Conservation (phyloP, 805 yeast genomes). For the Saccharomyces eubayanus region DNA sequence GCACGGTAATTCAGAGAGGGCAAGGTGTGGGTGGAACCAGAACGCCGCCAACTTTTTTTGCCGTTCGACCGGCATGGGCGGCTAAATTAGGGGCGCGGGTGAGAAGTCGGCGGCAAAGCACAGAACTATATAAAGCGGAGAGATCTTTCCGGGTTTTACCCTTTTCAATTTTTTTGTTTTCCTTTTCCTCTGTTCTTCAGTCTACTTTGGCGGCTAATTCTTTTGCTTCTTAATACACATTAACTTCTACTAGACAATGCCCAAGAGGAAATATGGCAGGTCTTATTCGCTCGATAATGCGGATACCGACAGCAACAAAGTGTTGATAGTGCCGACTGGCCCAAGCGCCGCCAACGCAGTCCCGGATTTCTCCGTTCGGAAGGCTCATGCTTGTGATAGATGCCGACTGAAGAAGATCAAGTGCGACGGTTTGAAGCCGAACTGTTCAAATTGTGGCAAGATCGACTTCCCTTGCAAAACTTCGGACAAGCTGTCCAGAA, state of each 20-base stretch:
- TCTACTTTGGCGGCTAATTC: neutral
- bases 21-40: neutral
- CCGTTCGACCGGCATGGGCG: neutral
- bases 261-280: slow-evolving; percentile 17
- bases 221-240: neutral
- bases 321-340: neutral
- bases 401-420: slow-evolving; percentile 44
- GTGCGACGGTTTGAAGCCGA: slow-evolving; percentile 49
- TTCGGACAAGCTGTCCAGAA: slow-evolving; percentile 62
- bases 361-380: neutral
- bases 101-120: neutral
- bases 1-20: neutral
- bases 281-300: slow-evolving; percentile 7
- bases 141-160: neutral
- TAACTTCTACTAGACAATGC: neutral
- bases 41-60: neutral
- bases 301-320: neutral
- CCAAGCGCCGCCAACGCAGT: neutral
- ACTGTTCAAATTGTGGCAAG: slow-evolving; percentile 55
- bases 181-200: neutral
- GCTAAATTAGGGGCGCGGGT: neutral
- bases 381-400: slow-evolving; percentile 74
- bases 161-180: neutral
- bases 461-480: slow-evolving; percentile 63
- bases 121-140: neutral